These are phyloP conservation scores for Dalbergia oliveri DNA, from an alignment of 306 rosid genomes.

Conservation along the genomic window DNA sequence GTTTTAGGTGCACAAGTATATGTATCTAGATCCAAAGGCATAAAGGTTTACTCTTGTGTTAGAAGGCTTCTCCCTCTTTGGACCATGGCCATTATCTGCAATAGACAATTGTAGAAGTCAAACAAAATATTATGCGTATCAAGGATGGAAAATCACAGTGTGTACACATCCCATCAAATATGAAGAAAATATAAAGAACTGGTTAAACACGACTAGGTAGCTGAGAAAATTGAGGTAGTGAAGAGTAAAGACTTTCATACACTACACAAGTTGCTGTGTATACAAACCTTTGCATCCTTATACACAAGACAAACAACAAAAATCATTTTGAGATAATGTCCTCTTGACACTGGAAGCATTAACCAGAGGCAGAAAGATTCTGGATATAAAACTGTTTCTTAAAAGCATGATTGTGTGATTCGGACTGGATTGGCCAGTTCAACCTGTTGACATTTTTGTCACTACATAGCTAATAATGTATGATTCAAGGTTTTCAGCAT, in stretches of 20 bases:
- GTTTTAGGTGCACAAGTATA: slow-evolving; percentile 28
- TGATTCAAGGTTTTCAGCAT: not conserved
- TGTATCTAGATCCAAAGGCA: slow-evolving; percentile 36
- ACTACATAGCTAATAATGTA: not conserved
- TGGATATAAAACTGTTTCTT: not conserved
- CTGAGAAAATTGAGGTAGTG: slow-evolving; percentile 7
- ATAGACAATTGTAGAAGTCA: slow-evolving; percentile 34
- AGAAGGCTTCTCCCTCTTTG: slow-evolving; percentile 91
- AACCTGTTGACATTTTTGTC: not conserved
- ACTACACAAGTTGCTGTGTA: not conserved
- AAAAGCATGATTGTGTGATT: not conserved
- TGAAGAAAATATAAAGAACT: slow-evolving; percentile 11
- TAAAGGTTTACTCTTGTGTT: slow-evolving; percentile 73
- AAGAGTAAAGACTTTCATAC: not conserved
- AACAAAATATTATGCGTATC: not conserved
- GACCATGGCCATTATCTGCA: slow-evolving; percentile 92
- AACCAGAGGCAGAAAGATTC: not conserved
- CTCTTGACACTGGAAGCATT: not conserved
- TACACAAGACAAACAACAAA: slow-evolving; percentile 7
- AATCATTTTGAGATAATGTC: not conserved
- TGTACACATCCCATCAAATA: slow-evolving; percentile 34
- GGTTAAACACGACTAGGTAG: slow-evolving; percentile 5
- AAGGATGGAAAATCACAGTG: slow-evolving; percentile 33
- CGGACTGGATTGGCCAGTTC: not conserved
- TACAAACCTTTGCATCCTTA: slow-evolving; percentile 9